Conservation (phyloP, 2,329 filamentous ascomycete genomes). For the Orbilia javanica region DNA sequence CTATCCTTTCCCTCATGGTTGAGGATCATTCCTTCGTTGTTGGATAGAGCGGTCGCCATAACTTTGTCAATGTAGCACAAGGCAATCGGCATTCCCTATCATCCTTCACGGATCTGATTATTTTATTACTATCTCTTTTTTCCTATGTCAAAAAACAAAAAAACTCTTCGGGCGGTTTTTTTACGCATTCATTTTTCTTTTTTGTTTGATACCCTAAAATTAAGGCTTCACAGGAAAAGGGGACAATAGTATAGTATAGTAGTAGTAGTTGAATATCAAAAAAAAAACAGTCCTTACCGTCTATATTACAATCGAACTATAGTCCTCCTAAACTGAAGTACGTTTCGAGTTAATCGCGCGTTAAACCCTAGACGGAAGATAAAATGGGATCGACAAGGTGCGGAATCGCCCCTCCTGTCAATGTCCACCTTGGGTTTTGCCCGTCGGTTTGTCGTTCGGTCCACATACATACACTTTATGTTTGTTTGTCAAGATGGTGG, state of each 20-base stretch:
- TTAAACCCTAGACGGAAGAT: constrained; percentile 53
- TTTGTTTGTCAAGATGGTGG: constrained; percentile 36
- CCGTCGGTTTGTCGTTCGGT: not conserved
- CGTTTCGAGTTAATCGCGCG: constrained; percentile 58
- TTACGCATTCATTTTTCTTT: constrained; percentile 30
- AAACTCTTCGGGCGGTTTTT: constrained; percentile 33
- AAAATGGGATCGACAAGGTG: constrained; percentile 55
- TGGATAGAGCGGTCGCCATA: constrained; percentile 19
- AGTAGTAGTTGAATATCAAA: constrained; percentile 11
- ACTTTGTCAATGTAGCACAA: constrained; percentile 27
- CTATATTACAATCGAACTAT: constrained; percentile 51
- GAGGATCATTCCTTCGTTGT: constrained; percentile 28
- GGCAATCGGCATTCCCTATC: constrained; percentile 13
- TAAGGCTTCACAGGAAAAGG: constrained; percentile 34
- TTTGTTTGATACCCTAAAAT: constrained; percentile 54
- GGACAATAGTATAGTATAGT: constrained; percentile 30
- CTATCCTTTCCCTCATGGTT: constrained; percentile 12
- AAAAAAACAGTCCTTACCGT: constrained; percentile 33
- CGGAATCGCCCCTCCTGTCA: constrained; percentile 55
- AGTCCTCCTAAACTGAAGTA: constrained; percentile 34
- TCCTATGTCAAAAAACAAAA: not conserved
- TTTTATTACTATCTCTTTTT: constrained; percentile 9
- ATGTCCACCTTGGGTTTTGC: constrained; percentile 42
- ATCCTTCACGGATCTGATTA: constrained; percentile 9
- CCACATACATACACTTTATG: constrained; percentile 13